phyloP scores from a whole-genome alignment of 179 eudicot species.

The Beta lomatogona region DNA sequence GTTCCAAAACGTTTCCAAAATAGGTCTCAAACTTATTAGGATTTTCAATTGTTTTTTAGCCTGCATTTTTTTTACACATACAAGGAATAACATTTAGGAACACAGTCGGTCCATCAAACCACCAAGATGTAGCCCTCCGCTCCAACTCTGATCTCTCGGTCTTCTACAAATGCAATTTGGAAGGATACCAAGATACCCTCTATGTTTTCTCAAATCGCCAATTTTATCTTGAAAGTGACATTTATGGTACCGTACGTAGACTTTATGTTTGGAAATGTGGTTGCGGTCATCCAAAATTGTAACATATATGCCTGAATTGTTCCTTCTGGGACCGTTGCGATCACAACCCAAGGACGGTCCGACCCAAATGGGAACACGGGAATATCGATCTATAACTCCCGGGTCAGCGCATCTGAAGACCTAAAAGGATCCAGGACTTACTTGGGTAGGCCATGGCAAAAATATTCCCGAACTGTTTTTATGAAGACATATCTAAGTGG shows the following conservation, averaged over 20 bases:
- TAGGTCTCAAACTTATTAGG: too few relatives aligned
- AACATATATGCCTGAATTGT: conserved; percentile 27
- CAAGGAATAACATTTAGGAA: conserved; percentile 42
- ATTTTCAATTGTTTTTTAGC: too few relatives aligned
- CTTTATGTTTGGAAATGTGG: conserved; percentile 44
- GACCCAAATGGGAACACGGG: conserved; percentile 47
- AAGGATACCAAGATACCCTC: conserved; percentile 48
- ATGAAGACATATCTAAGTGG: conserved; percentile 34
- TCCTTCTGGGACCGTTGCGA: conserved; percentile 3
- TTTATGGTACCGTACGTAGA: conserved; percentile 33
- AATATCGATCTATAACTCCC: conserved; percentile 37
- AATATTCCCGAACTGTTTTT: conserved; percentile 37
- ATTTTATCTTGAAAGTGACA: conserved; percentile 39
- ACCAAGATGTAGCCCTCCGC: conserved; percentile 47
- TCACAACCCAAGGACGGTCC: conserved; percentile 45
- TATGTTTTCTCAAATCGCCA: conserved; percentile 40
- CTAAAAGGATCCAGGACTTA: neutral
- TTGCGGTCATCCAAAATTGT: conserved; percentile 36
- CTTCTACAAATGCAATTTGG: conserved; percentile 43
- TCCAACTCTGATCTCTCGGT: conserved; percentile 39
- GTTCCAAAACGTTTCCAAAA: too few relatives aligned
- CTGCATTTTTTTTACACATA: conserved; percentile 26
- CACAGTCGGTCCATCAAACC: conserved; percentile 44
- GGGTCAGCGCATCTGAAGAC: conserved; percentile 28
- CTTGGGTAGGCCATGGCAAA: conserved; percentile 45